Conservation (phyloP, 148 eudicot genomes). For the Linanthus parryae region DNA sequence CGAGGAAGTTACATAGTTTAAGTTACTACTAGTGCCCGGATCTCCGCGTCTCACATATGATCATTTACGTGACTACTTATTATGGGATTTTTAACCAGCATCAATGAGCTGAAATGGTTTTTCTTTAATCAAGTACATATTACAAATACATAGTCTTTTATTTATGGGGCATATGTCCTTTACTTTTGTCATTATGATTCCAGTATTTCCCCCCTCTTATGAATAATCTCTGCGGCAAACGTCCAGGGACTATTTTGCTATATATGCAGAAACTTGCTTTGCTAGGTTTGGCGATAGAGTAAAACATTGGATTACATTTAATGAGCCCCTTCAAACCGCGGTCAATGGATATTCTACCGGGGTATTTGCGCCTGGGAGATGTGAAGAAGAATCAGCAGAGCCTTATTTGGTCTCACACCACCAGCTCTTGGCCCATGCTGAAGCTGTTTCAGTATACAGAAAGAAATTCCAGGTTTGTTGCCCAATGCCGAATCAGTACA, state of each 20-base stretch:
- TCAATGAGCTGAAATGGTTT: too few relatives aligned
- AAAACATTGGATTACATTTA: conserved; percentile 75
- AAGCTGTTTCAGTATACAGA: conserved; percentile 58
- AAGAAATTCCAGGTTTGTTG: conserved; percentile 51
- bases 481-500: neutral
- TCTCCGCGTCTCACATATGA: too few relatives aligned
- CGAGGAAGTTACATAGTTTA: too few relatives aligned
- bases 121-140: too few relatives aligned
- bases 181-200: too few relatives aligned
- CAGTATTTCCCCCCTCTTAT: too few relatives aligned
- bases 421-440: conserved; percentile 78
- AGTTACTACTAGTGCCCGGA: too few relatives aligned
- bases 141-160: too few relatives aligned
- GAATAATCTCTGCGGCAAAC: conserved; percentile 14
- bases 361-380: conserved; percentile 73
- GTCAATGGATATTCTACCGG: conserved; percentile 62
- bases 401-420: conserved; percentile 68
- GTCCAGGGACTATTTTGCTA: conserved; percentile 71
- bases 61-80: too few relatives aligned
- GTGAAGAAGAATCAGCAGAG: conserved; percentile 40
- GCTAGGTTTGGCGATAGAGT: conserved; percentile 76
- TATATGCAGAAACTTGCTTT: conserved; percentile 88
- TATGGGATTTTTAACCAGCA: too few relatives aligned
- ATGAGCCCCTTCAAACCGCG: conserved; percentile 82
- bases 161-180: too few relatives aligned